Conservation (phyloP, 495 filamentous ascomycete genomes). For the Oleoguttula mirabilis region DNA sequence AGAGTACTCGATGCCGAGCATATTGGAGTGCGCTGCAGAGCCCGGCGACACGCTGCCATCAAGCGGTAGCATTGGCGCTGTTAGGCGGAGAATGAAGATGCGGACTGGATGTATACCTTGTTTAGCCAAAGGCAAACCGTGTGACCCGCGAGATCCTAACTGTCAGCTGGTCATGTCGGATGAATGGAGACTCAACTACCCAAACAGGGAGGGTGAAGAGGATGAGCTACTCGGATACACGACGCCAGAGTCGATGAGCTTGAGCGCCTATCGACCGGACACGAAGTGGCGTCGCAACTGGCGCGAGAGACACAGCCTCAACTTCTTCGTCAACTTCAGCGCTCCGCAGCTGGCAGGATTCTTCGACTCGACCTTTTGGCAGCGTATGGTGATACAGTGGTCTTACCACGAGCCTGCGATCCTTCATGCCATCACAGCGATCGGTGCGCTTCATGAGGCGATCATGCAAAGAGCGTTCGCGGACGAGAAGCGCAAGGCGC, state of each 20-base stretch:
- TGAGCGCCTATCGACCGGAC: constrained; percentile 8
- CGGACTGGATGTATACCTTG: constrained; percentile 18
- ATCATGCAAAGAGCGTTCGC: constrained; percentile 15
- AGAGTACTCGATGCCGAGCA: too few species aligned
- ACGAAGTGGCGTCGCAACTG: constrained; percentile 17
- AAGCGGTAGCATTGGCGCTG: too few species aligned
- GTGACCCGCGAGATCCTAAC: constrained; percentile 11
- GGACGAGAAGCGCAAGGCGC: constrained; percentile 13
- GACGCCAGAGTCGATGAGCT: constrained; percentile 4
- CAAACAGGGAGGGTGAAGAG: neutral
- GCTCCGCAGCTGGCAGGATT: constrained; percentile 21
- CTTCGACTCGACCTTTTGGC: constrained; percentile 20
- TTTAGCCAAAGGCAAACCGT: constrained; percentile 13
- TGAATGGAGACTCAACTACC: constrained; percentile 17
- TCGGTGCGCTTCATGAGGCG: constrained; percentile 21
- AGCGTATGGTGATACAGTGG: constrained; percentile 18
- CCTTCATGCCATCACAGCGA: constrained; percentile 20
- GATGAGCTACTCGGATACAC: neutral
- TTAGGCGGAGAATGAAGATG: too few species aligned
- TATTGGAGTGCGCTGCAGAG: too few species aligned
- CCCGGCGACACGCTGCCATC: too few species aligned
- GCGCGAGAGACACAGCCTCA: constrained; percentile 17
- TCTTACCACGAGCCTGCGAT: constrained; percentile 19
- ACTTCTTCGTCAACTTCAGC: constrained; percentile 20
- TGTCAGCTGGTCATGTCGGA: constrained; percentile 13